Conservation (phyloP, 2,329 filamentous ascomycete genomes). For the Zalaria sp. region DNA sequence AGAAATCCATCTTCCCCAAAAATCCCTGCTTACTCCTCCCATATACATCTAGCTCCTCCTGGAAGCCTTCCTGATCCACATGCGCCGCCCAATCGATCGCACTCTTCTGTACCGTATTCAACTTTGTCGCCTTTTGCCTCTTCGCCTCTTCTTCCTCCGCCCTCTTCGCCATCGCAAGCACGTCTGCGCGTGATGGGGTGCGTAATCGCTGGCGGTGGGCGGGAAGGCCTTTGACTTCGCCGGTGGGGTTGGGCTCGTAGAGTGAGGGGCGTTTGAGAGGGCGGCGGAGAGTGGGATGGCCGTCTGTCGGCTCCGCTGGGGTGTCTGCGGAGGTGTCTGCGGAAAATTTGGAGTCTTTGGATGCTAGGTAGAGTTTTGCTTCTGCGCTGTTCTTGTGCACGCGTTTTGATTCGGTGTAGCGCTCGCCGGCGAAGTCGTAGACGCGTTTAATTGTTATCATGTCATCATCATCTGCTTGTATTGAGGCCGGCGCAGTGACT, state of each 20-base stretch:
- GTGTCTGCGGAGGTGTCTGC: constrained; percentile 7
- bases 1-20: constrained; percentile 47
- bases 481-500: no score
- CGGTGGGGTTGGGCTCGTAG: constrained; percentile 37
- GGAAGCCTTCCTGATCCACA: constrained; percentile 46
- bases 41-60: constrained; percentile 46
- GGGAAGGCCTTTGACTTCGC: constrained; percentile 29
- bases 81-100: constrained; percentile 51
- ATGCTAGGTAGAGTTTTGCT: constrained; percentile 36
- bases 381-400: constrained; percentile 40
- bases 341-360: constrained; percentile 14
- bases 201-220: constrained; percentile 27
- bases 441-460: constrained; percentile 41
- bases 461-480: constrained; percentile 19
- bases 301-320: constrained; percentile 10
- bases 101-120: constrained; percentile 54
- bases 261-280: constrained; percentile 31
- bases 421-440: constrained; percentile 44
- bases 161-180: constrained; percentile 17
- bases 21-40: constrained; percentile 49
- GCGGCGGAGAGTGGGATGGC: constrained; percentile 18
- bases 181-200: constrained; percentile 16
- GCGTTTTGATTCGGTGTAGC: constrained; percentile 37
- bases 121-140: constrained; percentile 37
- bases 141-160: constrained; percentile 18